Evolutionary conservation across 23 red algal species (phyloP), one percentile per base, ranked within the genome.

Genomic region (Gracilariopsis chorda): DNA sequence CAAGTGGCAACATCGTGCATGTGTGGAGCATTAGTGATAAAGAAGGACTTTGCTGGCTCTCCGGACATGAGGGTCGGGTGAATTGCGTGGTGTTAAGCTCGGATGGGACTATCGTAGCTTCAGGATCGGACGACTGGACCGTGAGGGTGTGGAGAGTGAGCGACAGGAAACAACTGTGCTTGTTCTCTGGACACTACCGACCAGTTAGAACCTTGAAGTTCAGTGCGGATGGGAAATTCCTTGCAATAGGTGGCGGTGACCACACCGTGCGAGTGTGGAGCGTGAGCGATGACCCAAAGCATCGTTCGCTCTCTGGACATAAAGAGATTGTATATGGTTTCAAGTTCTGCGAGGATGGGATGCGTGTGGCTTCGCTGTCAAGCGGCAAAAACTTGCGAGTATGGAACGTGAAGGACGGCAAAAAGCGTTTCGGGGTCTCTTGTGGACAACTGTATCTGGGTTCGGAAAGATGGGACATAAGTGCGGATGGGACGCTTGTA

Each of bases 111-210:
- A 24, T 47, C 10, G 64, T 88, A 2, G 91, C 80, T 1, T 87
- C 81, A 28, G 91, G 91, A 39, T 87, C 81, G 32, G 79, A 79
- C 41, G 91, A 94, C 43, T 46, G 77, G 40, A 85, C 91, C 21
- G 91, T 86, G 5, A 67, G 83, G 27, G 34, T 91, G 51, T 91
- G 87, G 87, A 80, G 81, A 16, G 35, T 80, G 52, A 51, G 37
- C 42, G 79, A 80, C 16, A n/a, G n/a, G n/a, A n/a, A n/a, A n/a
- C n/a, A n/a, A n/a, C n/a, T n/a, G n/a, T 39, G 72, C 32, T 59
- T 51, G 21, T 58, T 57, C 48, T 4, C 2, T 29, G 69, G 46
- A 5, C 69, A 76, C 69, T 2, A 2, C 14, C 9, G 39, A 2
- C 25, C 5, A 19, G 39, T 76, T 3, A 48, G 9, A 19, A 14